A percentile compares a stretch with the other conserved stretches of the same genome.
These are phyloP conservation scores for Brassica rapa DNA, from an alignment of 345 rosid species.

Conservation along the genomic window DNA sequence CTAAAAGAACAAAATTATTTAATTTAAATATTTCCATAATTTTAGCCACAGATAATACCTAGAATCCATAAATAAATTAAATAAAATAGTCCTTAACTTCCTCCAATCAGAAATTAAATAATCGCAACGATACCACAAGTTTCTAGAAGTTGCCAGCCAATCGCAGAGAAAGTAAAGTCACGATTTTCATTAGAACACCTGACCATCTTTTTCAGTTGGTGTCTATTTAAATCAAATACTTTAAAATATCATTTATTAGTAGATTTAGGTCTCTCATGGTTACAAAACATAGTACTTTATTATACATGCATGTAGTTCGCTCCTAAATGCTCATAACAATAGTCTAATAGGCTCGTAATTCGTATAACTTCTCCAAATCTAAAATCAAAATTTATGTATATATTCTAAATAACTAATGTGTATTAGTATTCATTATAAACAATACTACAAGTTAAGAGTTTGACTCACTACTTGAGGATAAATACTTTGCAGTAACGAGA, in stretches of 20 bases:
- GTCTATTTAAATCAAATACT: slow-evolving; percentile 12
- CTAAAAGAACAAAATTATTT: neutral
- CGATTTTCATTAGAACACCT: slow-evolving; percentile 24
- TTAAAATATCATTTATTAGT: neutral
- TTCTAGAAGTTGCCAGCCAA: neutral
- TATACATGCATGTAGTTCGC: neutral
- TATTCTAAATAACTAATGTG: neutral
- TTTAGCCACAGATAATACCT: neutral
- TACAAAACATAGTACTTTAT: neutral
- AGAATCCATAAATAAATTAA: neutral
- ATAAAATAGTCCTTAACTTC: neutral
- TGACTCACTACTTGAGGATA: neutral
- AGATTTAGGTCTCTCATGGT: neutral
- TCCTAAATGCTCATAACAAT: neutral
- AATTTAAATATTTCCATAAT: neutral
- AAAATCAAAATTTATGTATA: neutral
- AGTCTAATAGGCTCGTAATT: neutral
- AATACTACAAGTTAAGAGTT: neutral
- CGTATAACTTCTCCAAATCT: neutral
- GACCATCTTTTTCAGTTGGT: slow-evolving; percentile 27
- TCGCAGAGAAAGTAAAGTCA: slow-evolving; percentile 30
- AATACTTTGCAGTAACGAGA: neutral
- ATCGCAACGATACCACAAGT: neutral
- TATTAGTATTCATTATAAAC: neutral
- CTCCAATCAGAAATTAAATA: neutral